Conservation (phyloP, 306 rosid species). For the Rosa lucieae region DNA sequence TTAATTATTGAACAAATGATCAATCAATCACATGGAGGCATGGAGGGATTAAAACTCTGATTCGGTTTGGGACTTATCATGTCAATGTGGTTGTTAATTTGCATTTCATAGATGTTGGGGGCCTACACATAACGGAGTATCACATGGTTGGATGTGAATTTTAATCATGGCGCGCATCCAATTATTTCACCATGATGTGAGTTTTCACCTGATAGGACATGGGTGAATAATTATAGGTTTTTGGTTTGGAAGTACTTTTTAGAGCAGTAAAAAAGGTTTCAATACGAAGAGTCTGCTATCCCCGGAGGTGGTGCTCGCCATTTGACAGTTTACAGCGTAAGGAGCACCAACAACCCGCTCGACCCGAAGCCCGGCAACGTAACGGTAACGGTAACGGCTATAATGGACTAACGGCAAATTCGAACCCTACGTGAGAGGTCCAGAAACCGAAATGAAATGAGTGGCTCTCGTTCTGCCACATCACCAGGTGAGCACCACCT, state of each 20-base stretch:
- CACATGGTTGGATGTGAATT: not conserved
- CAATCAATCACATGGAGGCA: slow-evolving; percentile 30
- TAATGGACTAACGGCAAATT: too few relatives aligned
- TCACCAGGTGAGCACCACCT: too few relatives aligned
- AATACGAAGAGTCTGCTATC: not conserved
- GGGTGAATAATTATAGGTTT: not conserved
- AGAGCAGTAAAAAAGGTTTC: not conserved
- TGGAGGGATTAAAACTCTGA: not conserved
- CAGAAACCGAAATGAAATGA: too few relatives aligned
- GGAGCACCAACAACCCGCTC: too few relatives aligned
- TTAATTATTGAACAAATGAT: slow-evolving; percentile 25
- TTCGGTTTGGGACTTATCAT: not conserved
- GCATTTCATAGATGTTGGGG: not conserved
- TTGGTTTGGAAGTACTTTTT: not conserved
- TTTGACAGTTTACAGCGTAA: too few relatives aligned
- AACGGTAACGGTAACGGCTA: too few relatives aligned
- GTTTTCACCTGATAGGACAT: not conserved
- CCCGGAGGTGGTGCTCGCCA: too few relatives aligned
- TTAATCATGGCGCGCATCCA: not conserved
- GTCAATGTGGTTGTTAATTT: not conserved
- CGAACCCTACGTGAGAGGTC: too few relatives aligned
- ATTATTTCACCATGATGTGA: not conserved
- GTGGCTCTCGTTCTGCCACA: too few relatives aligned
- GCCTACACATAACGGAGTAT: slow-evolving; percentile 1
- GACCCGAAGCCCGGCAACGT: too few relatives aligned